phyloP scores from a whole-genome alignment of 2,329 filamentous ascomycete genomes.

The Aspergillus latus region DNA sequence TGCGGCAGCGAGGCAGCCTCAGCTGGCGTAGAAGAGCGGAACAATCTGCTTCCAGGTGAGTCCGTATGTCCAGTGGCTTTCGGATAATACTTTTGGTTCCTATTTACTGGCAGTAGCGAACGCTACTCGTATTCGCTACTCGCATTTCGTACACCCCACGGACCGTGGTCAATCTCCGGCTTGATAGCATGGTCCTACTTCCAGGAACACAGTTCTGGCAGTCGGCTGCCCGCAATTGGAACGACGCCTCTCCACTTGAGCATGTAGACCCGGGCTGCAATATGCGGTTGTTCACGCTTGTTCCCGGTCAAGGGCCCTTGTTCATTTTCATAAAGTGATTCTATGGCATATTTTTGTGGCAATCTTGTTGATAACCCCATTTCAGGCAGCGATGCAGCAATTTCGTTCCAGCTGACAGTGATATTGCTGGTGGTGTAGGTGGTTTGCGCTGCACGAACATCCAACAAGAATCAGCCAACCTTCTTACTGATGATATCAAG shows the following conservation, averaged over 20 bases:
- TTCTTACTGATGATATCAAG: background rate
- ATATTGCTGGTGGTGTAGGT: background rate
- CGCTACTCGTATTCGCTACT: background rate
- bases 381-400: conserved; percentile 7
- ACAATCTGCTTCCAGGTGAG: conserved; percentile 10
- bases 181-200: conserved; percentile 7
- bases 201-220: conserved; percentile 8
- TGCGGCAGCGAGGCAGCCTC: conserved; percentile 3
- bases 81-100: too few relatives aligned
- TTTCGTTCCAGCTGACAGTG: conserved; percentile 7
- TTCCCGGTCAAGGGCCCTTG: conserved; percentile 13
- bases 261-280: conserved; percentile 5
- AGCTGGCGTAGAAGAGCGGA: background rate
- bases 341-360: conserved; percentile 12
- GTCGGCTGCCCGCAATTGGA: conserved; percentile 6
- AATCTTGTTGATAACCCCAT: conserved; percentile 12
- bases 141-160: conserved; percentile 4
- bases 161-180: conserved; percentile 8
- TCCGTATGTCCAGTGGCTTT: conserved; percentile 4
- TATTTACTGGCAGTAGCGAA: too few relatives aligned
- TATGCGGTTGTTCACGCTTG: conserved; percentile 12
- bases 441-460: background rate
- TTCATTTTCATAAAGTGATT: conserved; percentile 3
- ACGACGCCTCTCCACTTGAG: conserved; percentile 15
- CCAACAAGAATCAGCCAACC: background rate